phyloP scores from a whole-genome alignment of 257 asterid genomes.

The Voacanga thouarsii region DNA sequence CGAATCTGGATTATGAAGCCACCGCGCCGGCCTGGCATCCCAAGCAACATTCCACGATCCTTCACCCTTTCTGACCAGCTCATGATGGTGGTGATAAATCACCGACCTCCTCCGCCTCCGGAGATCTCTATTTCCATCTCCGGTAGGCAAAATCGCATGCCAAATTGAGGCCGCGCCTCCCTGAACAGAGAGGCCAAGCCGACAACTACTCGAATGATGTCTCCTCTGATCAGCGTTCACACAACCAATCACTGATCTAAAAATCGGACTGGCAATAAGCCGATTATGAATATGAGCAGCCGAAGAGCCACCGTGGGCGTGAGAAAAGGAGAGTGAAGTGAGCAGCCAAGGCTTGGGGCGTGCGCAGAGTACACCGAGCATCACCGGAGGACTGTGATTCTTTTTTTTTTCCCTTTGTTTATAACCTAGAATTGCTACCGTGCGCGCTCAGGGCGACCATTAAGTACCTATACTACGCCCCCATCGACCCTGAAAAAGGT shows the following conservation, averaged over 20 bases:
- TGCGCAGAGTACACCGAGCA: constrained; percentile 71
- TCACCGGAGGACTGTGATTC: constrained; percentile 34
- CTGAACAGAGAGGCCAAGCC: constrained; percentile 15
- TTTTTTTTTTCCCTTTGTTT: not conserved
- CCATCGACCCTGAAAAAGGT: not conserved
- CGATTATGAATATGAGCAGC: constrained; percentile 41
- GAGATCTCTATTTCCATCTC: constrained; percentile 40
- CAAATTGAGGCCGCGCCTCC: constrained; percentile 58
- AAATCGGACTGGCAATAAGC: constrained; percentile 15
- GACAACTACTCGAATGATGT: constrained; percentile 31
- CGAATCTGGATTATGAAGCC: constrained; percentile 81
- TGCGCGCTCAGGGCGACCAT: constrained; percentile 9
- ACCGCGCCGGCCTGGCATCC: constrained; percentile 91
- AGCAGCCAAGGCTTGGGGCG: constrained; percentile 69
- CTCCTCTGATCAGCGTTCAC: constrained; percentile 23
- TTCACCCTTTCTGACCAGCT: constrained; percentile 46
- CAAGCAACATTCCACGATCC: constrained; percentile 94
- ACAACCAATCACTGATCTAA: constrained; percentile 17
- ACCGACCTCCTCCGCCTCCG: constrained; percentile 27
- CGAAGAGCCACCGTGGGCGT: constrained; percentile 39
- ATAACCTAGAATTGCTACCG: not conserved
- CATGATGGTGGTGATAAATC: constrained; percentile 43
- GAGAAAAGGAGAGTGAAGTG: constrained; percentile 40
- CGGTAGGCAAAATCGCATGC: constrained; percentile 67
- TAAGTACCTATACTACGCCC: not conserved